Percentiles rank a stretch among this genome's conserved stretches.
phyloP scores from a whole-genome alignment of 208 protist species.

The Trypanosoma platydactyli region DNA sequence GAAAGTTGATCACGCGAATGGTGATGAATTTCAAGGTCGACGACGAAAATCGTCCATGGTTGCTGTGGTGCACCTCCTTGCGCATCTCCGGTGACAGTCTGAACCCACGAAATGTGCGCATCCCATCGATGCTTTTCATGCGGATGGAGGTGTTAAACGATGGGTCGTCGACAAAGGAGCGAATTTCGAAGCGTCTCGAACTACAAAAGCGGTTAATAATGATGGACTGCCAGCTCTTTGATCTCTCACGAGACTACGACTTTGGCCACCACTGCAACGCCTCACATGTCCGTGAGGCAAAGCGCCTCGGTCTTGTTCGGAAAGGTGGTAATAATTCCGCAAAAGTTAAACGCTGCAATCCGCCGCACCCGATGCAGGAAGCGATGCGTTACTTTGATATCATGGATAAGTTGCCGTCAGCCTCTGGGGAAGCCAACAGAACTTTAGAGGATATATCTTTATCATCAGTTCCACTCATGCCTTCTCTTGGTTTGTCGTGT shows the following conservation, averaged over 20 bases:
- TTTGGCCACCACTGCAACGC: constrained; percentile 73
- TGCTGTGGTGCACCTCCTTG: constrained; percentile 83
- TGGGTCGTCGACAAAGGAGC: constrained; percentile 53
- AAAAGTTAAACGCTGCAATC: constrained; percentile 24
- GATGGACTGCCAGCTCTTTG: constrained; percentile 77
- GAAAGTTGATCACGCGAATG: constrained; percentile 81
- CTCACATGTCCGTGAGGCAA: constrained; percentile 67
- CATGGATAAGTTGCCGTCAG: not conserved
- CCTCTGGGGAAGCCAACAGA: not conserved
- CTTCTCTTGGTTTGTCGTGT: not conserved
- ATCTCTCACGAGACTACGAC: constrained; percentile 67
- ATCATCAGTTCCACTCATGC: not conserved
- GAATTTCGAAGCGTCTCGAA: constrained; percentile 34
- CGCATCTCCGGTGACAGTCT: constrained; percentile 72
- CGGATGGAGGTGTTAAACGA: constrained; percentile 73
- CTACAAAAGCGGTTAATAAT: constrained; percentile 74
- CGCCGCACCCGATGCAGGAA: constrained; percentile 58
- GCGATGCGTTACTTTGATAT: constrained; percentile 21
- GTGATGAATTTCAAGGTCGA: constrained; percentile 83
- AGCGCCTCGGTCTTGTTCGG: constrained; percentile 35
- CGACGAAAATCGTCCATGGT: constrained; percentile 66
- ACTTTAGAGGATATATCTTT: not conserved
- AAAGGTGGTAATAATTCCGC: not conserved
- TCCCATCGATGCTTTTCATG: constrained; percentile 66
- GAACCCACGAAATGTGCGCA: constrained; percentile 67